A percentile compares a stretch with the other conserved stretches of the same genome.
phyloP scores from a whole-genome alignment of 2,329 filamentous ascomycete species.

The Nannizziopsis barbatae region DNA sequence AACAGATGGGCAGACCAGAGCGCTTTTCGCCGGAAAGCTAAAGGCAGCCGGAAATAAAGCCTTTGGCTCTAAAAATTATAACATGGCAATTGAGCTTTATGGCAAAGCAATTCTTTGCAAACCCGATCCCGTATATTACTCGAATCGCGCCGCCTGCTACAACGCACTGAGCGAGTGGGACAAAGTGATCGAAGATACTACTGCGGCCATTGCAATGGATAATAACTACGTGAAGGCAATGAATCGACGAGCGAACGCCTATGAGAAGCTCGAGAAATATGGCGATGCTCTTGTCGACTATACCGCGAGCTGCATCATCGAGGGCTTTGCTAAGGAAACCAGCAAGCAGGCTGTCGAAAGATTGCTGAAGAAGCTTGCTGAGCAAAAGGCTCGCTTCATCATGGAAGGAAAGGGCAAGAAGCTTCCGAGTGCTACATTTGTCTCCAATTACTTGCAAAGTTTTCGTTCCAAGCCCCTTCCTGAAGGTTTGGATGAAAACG shows the following conservation, averaged over 20 bases:
- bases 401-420: constrained; percentile 69
- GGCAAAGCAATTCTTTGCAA: constrained; percentile 94
- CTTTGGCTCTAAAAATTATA: constrained; percentile 88
- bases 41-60: constrained; percentile 96
- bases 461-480: constrained; percentile 78
- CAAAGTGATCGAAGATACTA: constrained; percentile 93
- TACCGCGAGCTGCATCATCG: constrained; percentile 97
- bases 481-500: constrained; percentile 66
- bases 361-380: constrained; percentile 90
- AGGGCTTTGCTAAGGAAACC: constrained; percentile 84
- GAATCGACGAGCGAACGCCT: constrained; percentile 91
- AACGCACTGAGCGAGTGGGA: constrained; percentile 89
- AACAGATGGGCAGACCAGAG: constrained; percentile 51
- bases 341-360: constrained; percentile 86
- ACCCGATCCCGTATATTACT: constrained; percentile 95
- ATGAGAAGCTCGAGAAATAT: constrained; percentile 83
- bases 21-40: constrained; percentile 77
- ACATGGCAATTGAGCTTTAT: constrained; percentile 87
- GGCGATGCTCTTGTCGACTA: constrained; percentile 94
- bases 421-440: constrained; percentile 89
- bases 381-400: constrained; percentile 85
- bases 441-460: constrained; percentile 97
- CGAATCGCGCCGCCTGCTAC: constrained; percentile 94
- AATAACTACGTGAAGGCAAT: constrained; percentile 95
- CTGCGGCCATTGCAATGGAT: constrained; percentile 84